These are phyloP conservation scores for Onygena corvina DNA, from an alignment of 2,329 filamentous ascomycete genomes.

Conservation along the genomic window DNA sequence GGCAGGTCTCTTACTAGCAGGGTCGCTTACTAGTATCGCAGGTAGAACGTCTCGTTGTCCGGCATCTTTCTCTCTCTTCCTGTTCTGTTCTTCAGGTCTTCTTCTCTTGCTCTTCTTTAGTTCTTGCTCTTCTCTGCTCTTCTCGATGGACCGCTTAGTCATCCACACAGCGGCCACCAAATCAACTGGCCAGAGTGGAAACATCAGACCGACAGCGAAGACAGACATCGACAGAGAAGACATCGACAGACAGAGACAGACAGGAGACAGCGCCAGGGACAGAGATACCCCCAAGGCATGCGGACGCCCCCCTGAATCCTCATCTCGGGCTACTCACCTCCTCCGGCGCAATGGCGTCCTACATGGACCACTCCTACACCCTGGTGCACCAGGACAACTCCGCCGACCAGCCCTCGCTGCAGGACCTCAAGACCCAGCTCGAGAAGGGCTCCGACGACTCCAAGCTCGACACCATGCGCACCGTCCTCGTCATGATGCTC, in stretches of 20 bases:
- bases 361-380: conserved; percentile 90
- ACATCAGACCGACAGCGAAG: conserved; percentile 19
- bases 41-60: conserved; percentile 73
- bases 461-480: conserved; percentile 93
- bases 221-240: neutral
- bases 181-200: conserved; percentile 32
- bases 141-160: conserved; percentile 30
- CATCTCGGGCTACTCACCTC: conserved; percentile 12
- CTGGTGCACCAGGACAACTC: conserved; percentile 96
- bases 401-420: conserved; percentile 77
- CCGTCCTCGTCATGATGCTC: conserved; percentile 91
- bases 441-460: conserved; percentile 89
- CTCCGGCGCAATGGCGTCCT: conserved; percentile 66
- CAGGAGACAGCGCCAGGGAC: neutral
- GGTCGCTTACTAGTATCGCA: conserved; percentile 81
- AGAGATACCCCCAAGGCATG: too few relatives aligned
- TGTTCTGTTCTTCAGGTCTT: too few relatives aligned
- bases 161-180: conserved; percentile 28
- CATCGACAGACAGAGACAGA: neutral
- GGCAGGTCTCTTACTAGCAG: conserved; percentile 17
- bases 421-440: conserved; percentile 82
- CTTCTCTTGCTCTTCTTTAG: neutral
- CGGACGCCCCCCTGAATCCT: conserved; percentile 6
- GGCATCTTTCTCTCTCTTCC: conserved; percentile 7
- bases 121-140: neutral